Evolutionary conservation across 176 grass and related monocot genomes (phyloP).

Genomic region (Eleusine coracana): DNA sequence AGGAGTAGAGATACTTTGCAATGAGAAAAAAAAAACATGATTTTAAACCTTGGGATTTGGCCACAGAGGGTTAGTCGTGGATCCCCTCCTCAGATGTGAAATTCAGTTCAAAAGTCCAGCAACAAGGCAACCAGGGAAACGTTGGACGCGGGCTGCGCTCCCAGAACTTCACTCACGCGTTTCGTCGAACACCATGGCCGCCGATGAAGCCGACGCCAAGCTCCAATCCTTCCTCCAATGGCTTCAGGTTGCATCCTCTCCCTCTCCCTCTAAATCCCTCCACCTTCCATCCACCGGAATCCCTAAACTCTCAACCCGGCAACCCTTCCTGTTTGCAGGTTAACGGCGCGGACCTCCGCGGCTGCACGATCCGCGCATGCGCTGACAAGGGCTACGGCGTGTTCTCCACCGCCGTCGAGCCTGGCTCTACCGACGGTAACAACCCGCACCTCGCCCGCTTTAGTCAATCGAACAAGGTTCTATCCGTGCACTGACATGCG

Average conservation of each 20-base stretch:
- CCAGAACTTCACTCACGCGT: constrained; percentile 22
- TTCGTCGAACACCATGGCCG: constrained; percentile 46
- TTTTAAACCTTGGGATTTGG: too few species aligned
- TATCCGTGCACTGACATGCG: not conserved
- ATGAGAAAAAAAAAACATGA: too few species aligned
- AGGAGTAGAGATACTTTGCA: too few species aligned
- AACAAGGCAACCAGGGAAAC: not conserved
- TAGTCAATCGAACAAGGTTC: not conserved
- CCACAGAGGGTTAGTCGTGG: too few species aligned
- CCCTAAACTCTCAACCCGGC: not conserved
- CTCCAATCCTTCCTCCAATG: constrained; percentile 82
- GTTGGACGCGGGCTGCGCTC: not conserved
- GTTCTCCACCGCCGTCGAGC: constrained; percentile 49
- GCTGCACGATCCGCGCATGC: constrained; percentile 64
- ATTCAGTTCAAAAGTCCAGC: too few species aligned
- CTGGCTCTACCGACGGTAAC: constrained; percentile 47
- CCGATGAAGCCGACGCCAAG: constrained; percentile 43
- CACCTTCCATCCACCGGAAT: not conserved
- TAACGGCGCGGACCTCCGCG: constrained; percentile 71
- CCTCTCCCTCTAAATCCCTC: not conserved
- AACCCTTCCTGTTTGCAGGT: constrained; percentile 39
- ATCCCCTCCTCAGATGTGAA: too few species aligned
- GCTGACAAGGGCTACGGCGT: constrained; percentile 64
- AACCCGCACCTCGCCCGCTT: too few species aligned
- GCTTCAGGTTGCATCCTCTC: constrained; percentile 61